Base-by-base conservation (phyloP, 2,329 filamentous ascomycete genomes). In the Penicillium sp. region DNA sequence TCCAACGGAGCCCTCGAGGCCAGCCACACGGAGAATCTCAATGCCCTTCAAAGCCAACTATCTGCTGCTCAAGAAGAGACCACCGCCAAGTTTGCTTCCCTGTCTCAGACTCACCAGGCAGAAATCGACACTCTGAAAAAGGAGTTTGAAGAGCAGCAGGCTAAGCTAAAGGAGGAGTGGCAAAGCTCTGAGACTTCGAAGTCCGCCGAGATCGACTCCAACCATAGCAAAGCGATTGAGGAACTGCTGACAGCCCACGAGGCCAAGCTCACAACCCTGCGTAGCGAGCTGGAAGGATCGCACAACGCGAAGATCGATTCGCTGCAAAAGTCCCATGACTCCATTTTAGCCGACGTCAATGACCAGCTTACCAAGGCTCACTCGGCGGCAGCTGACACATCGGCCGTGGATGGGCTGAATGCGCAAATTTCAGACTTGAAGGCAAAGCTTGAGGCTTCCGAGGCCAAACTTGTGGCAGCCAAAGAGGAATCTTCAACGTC, bases 381-480 rank as follows among this genome's bases (percentile, higher is more conserved):
- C 54, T 62, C 68, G 18, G 66, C 69, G 21, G 68, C 65, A 21
- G 66, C 70, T 35, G 72, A 75, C 59, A 74, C 68, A 4, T 72
- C 74, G 23, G 63, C 59, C 9, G 47, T 73, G 26, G 73, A 76
- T 55, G 57, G 59, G 11, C 59, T 75, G 47, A 76, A 77, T 63
- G 69, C 74, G 18, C 69, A 71, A 33, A 71, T 76, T 63, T 68
- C 67, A 6, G 78, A 78, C 47, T 77, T 91, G 60, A 84, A 91
- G 65, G 82, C 85, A 65, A 84, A 87, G 69, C 73, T 87, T 59
- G 80, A 83, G 65, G 77, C 83, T 61, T 79, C 81, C 47, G 79
- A 79, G 42, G 62, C 72, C 30, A 70, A 71, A 24, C 70, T 79
- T 60, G 70, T 75, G n/a, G 75, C 70, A n/a, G 72, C 69, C 47